A percentile compares a stretch with the other conserved stretches of the same genome.
These are phyloP conservation scores for Yamadazyma scolyti DNA, from an alignment of 805 yeast genomes.

Conservation along the genomic window DNA sequence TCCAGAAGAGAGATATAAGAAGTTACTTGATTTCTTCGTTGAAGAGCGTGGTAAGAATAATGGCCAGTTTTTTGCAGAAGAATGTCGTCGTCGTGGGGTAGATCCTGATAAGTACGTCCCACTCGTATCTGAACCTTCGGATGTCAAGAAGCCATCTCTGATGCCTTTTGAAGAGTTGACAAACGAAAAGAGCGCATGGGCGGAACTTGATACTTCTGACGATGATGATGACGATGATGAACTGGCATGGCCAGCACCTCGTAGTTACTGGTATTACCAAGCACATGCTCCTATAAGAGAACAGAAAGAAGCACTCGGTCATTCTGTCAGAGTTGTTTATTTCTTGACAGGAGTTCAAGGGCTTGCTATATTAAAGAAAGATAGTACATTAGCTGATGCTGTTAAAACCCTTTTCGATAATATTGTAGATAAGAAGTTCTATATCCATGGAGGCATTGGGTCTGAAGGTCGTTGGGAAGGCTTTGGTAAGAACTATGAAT, in stretches of 20 bases:
- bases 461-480: conserved; percentile 19
- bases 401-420: conserved; percentile 14
- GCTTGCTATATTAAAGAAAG: conserved; percentile 13
- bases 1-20: conserved; percentile 13
- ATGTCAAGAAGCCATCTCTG: conserved; percentile 54
- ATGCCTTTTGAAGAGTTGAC: conserved; percentile 80
- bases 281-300: conserved; percentile 16
- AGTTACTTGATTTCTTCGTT: conserved; percentile 16
- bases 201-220: conserved; percentile 8
- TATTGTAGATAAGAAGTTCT: conserved; percentile 17
- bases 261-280: conserved; percentile 18
- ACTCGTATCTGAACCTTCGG: background rate
- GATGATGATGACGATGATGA: conserved; percentile 3
- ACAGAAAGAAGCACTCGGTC: conserved; percentile 15
- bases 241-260: conserved; percentile 11
- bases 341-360: conserved; percentile 18
- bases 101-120: conserved; percentile 10
- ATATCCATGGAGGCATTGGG: conserved; percentile 22
- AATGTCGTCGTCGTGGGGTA: conserved; percentile 13
- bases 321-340: conserved; percentile 18
- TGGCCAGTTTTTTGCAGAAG: conserved; percentile 15
- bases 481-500: conserved; percentile 18
- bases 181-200: too few species aligned
- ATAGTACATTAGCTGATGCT: conserved; percentile 9
- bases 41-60: conserved; percentile 17